Evolutionary conservation across 306 rosid species (phyloP).

Genomic region (Begonia peltatifolia): DNA sequence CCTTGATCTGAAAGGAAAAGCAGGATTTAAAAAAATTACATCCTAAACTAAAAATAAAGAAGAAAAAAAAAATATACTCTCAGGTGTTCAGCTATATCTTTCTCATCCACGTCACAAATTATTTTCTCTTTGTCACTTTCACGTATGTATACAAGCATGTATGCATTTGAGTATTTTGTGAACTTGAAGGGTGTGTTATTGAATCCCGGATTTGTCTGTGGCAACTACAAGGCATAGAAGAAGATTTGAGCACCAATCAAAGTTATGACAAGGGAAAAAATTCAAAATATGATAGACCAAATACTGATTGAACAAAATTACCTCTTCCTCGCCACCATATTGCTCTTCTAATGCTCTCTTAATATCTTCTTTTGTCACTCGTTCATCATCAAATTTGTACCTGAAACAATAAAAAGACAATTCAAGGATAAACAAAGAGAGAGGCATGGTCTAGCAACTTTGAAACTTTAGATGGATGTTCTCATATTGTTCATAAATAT

Average conservation of each 20-base stretch:
- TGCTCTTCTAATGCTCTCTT: slow-evolving; percentile 93
- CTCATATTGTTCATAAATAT: too few species aligned
- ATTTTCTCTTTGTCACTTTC: slow-evolving; percentile 84
- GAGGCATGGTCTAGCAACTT: too few species aligned
- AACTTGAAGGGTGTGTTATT: slow-evolving; percentile 79
- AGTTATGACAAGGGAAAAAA: slow-evolving; percentile 6
- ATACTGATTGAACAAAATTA: slow-evolving; percentile 6
- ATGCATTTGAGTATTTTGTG: slow-evolving; percentile 83
- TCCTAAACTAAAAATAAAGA: background rate
- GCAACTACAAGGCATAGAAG: slow-evolving; percentile 39
- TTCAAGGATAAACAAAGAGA: too few species aligned
- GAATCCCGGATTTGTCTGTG: slow-evolving; percentile 77
- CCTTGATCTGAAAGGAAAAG: too few species aligned
- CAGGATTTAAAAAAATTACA: background rate
- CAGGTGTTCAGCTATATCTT: slow-evolving; percentile 75
- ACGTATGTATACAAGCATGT: slow-evolving; percentile 92
- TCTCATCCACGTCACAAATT: slow-evolving; percentile 79
- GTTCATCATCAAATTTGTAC: slow-evolving; percentile 91
- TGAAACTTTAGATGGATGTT: too few species aligned
- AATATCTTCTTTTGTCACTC: slow-evolving; percentile 74
- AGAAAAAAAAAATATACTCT: slow-evolving; percentile 29
- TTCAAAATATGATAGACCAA: background rate
- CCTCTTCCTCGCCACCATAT: slow-evolving; percentile 95
- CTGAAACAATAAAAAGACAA: slow-evolving; percentile 14
- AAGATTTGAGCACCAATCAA: slow-evolving; percentile 2